Evolutionary conservation across 305 asterid species (phyloP), one percentile per base, ranked within the genome.

Genomic region (Nicotiana rustica): DNA sequence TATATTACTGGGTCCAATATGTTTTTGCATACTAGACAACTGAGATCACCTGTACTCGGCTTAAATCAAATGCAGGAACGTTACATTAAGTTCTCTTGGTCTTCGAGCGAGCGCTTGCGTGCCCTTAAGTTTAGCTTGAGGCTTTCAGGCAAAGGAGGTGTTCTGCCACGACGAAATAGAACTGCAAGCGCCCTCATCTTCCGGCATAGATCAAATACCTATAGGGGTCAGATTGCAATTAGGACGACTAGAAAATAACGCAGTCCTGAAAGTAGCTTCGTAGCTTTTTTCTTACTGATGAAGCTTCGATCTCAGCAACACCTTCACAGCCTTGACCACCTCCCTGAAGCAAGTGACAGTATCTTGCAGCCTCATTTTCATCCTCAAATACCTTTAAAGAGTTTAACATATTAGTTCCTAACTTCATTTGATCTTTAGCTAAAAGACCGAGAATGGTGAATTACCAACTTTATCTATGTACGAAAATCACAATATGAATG

Each of bases 291-390:
- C 94, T 91, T 86, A 95, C 99, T 52, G 97, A 93, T 44, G 97
- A 92, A 73, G 98, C 98, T 70, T 95, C 98, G 79, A 95, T 92
- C 91, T 95, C 97, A 62, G 97, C 98, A 62, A 94, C 92, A 56
- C 96, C 98, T 91, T 93, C 99, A 44, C 98, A 95, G 10, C 79
- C 87, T 89, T 92, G 97, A 64, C 95, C 99, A 71, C 98, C 98
- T 60, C 99, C 99, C 87, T 95, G 97, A 55, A 95, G 98, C 91
- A 92, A 84, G 84, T 91, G 93, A 19, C 96, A 92, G 65, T 92
- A 92, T 67, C 75, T 89, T 65, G 91, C 97, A 82, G 99, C 98
- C 83, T 95, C 99, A 70, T 89, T 90, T 90, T 92, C 88, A 86
- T 95, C 99, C 83, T 95, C 99, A 86, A 95, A 95, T 78, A 94